Conservation (phyloP, 2,329 filamentous ascomycete genomes). For the Colletotrichum melonis region DNA sequence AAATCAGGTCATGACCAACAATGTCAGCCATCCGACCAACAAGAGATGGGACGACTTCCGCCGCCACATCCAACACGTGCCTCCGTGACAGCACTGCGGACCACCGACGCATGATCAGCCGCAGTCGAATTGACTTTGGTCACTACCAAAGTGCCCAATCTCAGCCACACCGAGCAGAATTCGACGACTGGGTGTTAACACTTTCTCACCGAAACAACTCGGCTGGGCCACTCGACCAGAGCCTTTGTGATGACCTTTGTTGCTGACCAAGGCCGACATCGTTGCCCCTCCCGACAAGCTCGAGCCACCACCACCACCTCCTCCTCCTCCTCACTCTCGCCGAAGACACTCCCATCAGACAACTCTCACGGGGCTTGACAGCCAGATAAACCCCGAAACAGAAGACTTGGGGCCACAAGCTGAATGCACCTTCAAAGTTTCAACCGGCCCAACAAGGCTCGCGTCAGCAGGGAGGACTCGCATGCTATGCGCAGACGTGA, state of each 20-base stretch:
- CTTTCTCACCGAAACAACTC: background rate
- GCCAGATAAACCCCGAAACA: slow-evolving; percentile 6
- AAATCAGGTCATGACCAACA: background rate
- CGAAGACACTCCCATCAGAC: background rate
- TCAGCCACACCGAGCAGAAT: background rate
- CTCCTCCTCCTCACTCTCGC: background rate
- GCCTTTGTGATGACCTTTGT: background rate
- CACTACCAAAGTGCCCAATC: too few relatives aligned
- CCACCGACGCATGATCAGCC: background rate
- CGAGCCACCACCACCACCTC: slow-evolving; percentile 20
- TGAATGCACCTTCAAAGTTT: slow-evolving; percentile 22
- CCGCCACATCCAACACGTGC: background rate
- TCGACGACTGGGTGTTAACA: background rate
- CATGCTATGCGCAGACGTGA: background rate
- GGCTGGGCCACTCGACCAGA: background rate
- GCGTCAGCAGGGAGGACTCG: background rate
- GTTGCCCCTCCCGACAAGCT: background rate
- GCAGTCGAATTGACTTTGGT: slow-evolving; percentile 14
- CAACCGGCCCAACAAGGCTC: slow-evolving; percentile 6
- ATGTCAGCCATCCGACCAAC: background rate
- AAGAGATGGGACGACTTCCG: background rate
- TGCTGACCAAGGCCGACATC: background rate
- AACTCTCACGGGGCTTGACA: background rate
- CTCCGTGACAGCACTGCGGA: background rate
- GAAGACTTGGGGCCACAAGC: slow-evolving; percentile 12